These are phyloP conservation scores for Fraxinus cuspidata DNA, from an alignment of 257 asterid species.

Conservation along the genomic window DNA sequence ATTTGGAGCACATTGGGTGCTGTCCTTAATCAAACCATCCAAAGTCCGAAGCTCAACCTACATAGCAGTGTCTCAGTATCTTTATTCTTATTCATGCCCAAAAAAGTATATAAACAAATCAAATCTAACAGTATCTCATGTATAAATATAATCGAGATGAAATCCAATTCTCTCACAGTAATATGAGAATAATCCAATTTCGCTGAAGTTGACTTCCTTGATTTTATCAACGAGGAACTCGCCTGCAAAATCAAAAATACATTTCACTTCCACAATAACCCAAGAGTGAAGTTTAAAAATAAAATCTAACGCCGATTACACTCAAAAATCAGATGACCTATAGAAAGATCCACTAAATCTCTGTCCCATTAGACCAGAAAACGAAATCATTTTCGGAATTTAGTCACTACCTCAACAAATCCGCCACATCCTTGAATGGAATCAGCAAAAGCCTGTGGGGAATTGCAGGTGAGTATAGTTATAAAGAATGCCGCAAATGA, in stretches of 20 bases:
- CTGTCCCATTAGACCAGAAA: not conserved
- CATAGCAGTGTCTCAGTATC: constrained; percentile 26
- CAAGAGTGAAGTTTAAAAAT: constrained; percentile 3
- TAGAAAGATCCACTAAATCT: constrained; percentile 10
- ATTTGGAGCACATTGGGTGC: constrained; percentile 96
- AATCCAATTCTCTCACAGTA: constrained; percentile 47
- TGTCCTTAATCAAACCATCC: constrained; percentile 96
- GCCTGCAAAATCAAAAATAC: constrained; percentile 50
- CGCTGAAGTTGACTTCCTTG: constrained; percentile 68
- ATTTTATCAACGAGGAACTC: constrained; percentile 71
- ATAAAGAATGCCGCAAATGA: constrained; percentile 22
- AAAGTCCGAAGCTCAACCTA: constrained; percentile 87
- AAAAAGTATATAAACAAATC: not conserved
- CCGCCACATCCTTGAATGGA: constrained; percentile 97
- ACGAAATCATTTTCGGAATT: not conserved
- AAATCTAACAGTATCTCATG: not conserved
- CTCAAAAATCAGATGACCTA: constrained; percentile 11
- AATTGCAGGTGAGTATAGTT: constrained; percentile 27
- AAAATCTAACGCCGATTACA: constrained; percentile 1
- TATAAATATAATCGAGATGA: not conserved
- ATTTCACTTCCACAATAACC: constrained; percentile 14
- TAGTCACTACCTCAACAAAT: constrained; percentile 71
- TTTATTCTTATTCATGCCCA: not conserved
- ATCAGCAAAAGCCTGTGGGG: constrained; percentile 51
- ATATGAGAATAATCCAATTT: constrained; percentile 90